Base-by-base conservation (phyloP, 108 stramenopile genomes). In the Schizochytrium sp. region DNA sequence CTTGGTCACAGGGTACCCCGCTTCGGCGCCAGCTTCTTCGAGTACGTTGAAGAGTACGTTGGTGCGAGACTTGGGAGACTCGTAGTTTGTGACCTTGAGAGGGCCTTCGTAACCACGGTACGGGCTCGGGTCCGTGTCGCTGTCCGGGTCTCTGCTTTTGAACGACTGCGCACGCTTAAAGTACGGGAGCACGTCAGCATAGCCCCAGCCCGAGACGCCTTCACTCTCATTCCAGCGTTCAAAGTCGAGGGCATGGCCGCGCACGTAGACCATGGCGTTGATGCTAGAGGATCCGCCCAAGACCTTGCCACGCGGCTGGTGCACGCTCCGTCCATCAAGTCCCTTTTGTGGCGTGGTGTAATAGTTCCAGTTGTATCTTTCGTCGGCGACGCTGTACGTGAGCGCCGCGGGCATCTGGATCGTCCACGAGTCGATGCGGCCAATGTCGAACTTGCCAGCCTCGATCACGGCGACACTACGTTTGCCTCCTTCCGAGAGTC, bases 201-300 rank as follows among this genome's bases (percentile, higher is more conserved):
- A 92, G 53, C 90, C 83, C 93, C 93, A 93, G 14, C 63, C 76
- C n/a, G 47, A 55, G 47, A 29, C 91, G 44, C 88, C 92, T 16
- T 90, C 88, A 16, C 58, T 16, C n/a, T 48, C 34, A 28, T 90
- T 91, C 93, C 93, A 93, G 18, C 51, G 48, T 44, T 94, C 92
- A 87, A 91, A 94, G 69, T 94, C 92, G 43, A 60, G 43, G 29
- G 92, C 60, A 47, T 92, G 91, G 58, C 93, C 93, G 21, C 92
- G 88, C 69, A 92, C 88, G 63, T 90, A 92, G 59, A 92, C 91
- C 90, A 89, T 87, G 48, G 60, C 92, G 60, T 94, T 94, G 58
- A 93, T 94, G 44, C 87, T 89, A 53, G 89, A 88, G 18, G 88
- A 90, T 34, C 93, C 93, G n/a, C 93, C 93, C 43, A 94, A 87